Base-by-base conservation (phyloP, 495 filamentous ascomycete species). In the Penicillium pulvis region DNA sequence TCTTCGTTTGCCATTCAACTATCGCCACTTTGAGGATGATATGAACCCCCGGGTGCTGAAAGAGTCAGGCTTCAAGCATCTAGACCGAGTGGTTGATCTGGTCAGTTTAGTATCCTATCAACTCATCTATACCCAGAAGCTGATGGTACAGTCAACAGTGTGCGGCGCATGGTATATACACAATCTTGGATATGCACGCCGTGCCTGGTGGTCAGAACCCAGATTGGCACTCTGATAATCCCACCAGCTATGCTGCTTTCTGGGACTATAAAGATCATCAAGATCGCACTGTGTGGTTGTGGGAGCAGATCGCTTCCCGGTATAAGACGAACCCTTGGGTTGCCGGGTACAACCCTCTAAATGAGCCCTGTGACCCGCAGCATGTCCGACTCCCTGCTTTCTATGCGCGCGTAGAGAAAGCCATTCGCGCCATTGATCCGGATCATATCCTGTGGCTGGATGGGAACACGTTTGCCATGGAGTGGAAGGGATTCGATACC, bases 271-370 rank as follows among this genome's bases (percentile, higher is more conserved):
- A 81, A 57, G 81, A 85, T 47, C 79, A 83, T 53, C 86, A 88
- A 61, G 83, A 88, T 62, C 73, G 83, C 2, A 80, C 78, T 19
- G 71, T 87, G 3, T 79, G 81, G 70, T 73, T 89, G 0, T 89
- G 86, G 86, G 74, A 79, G 31, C 72, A 81, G 59, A 75, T 88
- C 44, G 86, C 83, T 4, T 70, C 72, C n/a, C 76, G 76, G 28
- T 89, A 87, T 62, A 75, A 67, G 31, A 72, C 69, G 5, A 87
- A 88, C 53, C 68, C 78, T 6, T 75, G 76, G 77, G 74, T 87
- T 23, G 85, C 85, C 2, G 85, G 86, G 2, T 89, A 87, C 58
- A 87, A 88, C 56, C 84, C 85, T 2, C 77, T 88, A 56, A 89
- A 89, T 58, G 85, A 89, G 60, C 86, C 86, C 0, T 80, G 75